Conservation (phyloP, 495 filamentous ascomycete species). For the Hypoxylon rickii region DNA sequence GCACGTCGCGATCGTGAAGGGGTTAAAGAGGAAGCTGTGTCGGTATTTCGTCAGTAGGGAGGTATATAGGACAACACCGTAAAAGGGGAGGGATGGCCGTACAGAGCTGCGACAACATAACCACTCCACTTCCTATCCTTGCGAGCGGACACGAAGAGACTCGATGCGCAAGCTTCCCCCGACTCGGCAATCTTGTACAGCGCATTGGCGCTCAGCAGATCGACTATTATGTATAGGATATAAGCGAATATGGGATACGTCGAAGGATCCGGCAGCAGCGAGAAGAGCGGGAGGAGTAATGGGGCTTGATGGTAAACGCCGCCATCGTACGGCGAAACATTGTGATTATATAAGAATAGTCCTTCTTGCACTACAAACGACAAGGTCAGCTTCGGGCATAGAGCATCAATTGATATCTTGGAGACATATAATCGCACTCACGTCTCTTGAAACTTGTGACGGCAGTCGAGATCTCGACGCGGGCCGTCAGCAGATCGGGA, state of each 20-base stretch:
- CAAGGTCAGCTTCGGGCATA: background rate
- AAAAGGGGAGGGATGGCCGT: conserved; percentile 25
- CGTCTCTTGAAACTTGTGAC: conserved; percentile 97
- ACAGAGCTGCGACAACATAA: conserved; percentile 79
- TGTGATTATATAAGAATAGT: conserved; percentile 91
- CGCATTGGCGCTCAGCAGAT: conserved; percentile 82
- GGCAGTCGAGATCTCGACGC: conserved; percentile 95
- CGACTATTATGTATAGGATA: conserved; percentile 79
- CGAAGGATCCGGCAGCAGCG: conserved; percentile 72
- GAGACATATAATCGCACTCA: conserved; percentile 47
- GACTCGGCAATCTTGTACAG: conserved; percentile 83
- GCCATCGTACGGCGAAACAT: conserved; percentile 96
- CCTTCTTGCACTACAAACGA: conserved; percentile 88
- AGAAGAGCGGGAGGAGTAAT: conserved; percentile 87
- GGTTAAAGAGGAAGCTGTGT: conserved; percentile 85
- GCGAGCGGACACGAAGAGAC: conserved; percentile 75
- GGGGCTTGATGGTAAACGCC: conserved; percentile 98
- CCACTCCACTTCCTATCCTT: conserved; percentile 78
- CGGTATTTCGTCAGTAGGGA: conserved; percentile 10
- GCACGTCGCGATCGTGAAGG: conserved; percentile 91
- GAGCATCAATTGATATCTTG: no score
- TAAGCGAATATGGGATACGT: conserved; percentile 71
- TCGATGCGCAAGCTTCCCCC: conserved; percentile 71
- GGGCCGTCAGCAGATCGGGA: conserved; percentile 81
- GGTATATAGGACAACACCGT: background rate